phyloP scores from a whole-genome alignment of 257 asterid species.

The Thymus mandschuricus region DNA sequence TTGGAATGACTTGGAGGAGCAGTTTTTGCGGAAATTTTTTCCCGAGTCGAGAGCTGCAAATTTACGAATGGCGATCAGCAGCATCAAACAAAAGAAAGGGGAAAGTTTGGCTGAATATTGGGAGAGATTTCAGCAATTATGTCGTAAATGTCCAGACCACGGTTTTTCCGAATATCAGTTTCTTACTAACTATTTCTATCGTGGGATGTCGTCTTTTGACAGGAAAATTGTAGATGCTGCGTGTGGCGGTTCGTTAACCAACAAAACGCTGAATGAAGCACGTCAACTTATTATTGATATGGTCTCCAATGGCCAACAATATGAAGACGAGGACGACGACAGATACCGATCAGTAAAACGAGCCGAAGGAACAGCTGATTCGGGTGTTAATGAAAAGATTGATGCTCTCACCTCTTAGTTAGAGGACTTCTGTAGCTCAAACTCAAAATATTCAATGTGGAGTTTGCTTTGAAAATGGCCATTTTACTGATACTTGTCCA shows the following conservation, averaged over 20 bases:
- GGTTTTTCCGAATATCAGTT: not conserved
- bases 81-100: not conserved
- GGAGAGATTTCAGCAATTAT: not conserved
- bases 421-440: not conserved
- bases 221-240: not conserved
- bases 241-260: not conserved
- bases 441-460: not conserved
- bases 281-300: not conserved
- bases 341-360: not conserved
- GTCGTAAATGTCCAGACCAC: not conserved
- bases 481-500: not conserved
- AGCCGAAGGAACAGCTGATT: too few relatives aligned
- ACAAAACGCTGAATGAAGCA: not conserved
- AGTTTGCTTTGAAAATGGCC: not conserved
- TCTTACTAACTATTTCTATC: not conserved
- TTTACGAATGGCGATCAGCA: not conserved
- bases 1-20: not conserved
- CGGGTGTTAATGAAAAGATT: too few relatives aligned
- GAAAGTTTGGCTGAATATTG: not conserved
- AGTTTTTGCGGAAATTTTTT: not conserved
- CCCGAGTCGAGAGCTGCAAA: not conserved
- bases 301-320: slow-evolving; percentile 1
- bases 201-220: not conserved
- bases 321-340: not conserved
- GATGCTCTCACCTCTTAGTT: not conserved